phyloP scores from a whole-genome alignment of 1,284 basidiomycete genomes.

The Leccinum pallidistipes region DNA sequence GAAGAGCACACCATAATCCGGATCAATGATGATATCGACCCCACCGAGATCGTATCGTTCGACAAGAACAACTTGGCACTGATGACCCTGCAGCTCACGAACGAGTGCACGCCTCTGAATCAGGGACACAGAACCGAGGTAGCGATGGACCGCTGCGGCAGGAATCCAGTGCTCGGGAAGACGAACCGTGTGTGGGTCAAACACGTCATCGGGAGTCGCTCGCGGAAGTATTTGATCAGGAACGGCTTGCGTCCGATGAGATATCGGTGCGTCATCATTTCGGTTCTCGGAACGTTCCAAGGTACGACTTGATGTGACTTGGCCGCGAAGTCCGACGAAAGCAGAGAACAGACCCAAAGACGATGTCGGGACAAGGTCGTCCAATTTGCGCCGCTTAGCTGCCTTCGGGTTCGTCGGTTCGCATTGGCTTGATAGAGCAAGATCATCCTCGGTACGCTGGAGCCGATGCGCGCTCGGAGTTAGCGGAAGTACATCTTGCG shows the following conservation, averaged over 20 bases:
- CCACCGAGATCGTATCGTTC: conserved; percentile 59
- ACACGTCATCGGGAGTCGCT: conserved; percentile 43
- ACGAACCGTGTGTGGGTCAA: conserved; percentile 49
- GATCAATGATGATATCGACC: conserved; percentile 59
- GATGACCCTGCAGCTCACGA: conserved; percentile 43
- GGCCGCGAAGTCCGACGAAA: conserved; percentile 28
- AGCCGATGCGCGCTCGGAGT: conserved; percentile 1
- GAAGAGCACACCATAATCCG: conserved; percentile 56
- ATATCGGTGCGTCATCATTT: conserved; percentile 28
- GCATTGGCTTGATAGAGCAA: conserved; percentile 1
- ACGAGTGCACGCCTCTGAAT: conserved; percentile 64
- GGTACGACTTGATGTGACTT: conserved; percentile 11
- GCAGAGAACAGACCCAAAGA: conserved; percentile 29
- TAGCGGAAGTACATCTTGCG: conserved; percentile 6
- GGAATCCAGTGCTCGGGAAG: conserved; percentile 39
- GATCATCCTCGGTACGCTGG: conserved; percentile 2
- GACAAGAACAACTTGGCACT: conserved; percentile 53
- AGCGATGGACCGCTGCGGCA: conserved; percentile 51
- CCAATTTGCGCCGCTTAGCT: conserved; percentile 30
- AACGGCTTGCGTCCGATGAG: conserved; percentile 10
- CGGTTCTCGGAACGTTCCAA: conserved; percentile 19
- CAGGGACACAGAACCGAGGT: conserved; percentile 65
- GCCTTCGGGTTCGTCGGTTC: conserved; percentile 4
- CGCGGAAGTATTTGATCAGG: conserved; percentile 18
- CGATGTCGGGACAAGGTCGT: conserved; percentile 28